These are phyloP conservation scores for Geotrichum bryndzae DNA, from an alignment of 1,139 yeast species.

Conservation along the genomic window DNA sequence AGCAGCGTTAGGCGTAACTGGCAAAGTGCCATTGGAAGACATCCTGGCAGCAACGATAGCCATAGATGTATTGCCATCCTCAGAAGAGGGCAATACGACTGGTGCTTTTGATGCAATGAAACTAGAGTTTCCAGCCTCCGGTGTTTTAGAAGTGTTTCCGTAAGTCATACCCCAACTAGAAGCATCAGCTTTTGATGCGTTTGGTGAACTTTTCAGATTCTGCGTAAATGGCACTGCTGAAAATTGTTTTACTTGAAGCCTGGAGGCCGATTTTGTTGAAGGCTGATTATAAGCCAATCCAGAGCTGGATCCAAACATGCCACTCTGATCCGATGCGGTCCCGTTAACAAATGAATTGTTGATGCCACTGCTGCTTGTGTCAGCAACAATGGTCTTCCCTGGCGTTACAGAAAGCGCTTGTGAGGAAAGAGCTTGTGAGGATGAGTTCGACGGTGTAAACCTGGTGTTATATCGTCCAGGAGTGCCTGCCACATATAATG, in stretches of 20 bases:
- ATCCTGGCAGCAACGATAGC: background rate
- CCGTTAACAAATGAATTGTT: background rate
- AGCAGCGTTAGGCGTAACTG: conserved; percentile 10
- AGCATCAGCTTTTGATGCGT: background rate
- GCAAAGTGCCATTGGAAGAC: conserved; percentile 1
- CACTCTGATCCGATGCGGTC: background rate
- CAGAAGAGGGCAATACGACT: background rate
- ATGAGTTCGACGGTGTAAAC: background rate
- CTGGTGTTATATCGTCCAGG: background rate
- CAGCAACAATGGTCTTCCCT: background rate
- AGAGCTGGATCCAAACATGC: background rate
- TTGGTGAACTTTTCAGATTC: background rate
- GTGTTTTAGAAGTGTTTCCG: background rate
- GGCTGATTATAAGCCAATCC: background rate
- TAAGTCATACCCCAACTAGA: background rate
- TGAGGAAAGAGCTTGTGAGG: background rate
- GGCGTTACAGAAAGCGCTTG: background rate
- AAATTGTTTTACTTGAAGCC: background rate
- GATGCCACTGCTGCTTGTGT: conserved; percentile 1
- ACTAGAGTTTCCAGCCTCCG: background rate
- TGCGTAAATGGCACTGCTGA: background rate
- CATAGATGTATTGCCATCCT: background rate
- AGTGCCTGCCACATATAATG: conserved; percentile 28
- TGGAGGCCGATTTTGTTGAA: background rate
- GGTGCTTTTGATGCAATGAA: background rate